Base-by-base conservation (phyloP, 129 eudicot genomes). In the Flaveria bidentis region DNA sequence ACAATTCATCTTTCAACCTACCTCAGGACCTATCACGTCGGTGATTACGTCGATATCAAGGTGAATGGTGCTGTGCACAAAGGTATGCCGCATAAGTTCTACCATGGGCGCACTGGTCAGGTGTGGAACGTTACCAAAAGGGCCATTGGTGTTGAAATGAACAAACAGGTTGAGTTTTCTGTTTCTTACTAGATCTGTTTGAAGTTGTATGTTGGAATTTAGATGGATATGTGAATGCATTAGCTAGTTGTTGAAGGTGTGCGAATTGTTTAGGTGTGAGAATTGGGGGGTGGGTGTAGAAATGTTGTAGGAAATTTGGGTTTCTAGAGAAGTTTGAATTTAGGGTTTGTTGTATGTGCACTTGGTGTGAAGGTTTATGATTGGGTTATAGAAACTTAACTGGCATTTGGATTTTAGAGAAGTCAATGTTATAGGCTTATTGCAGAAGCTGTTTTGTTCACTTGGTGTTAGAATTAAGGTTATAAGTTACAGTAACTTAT, bases 91-190 rank as follows among this genome's bases (percentile, higher is more conserved):
- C 97, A 92, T 58, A 92, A 89, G 87, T 92, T 87, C 83, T 92
- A 92, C 80, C 97, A 92, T 60, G 97, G 96, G 10, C 91, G 96
- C 55, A 92, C 98, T 20, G 98, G 98, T 9, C 91, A 88, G 78
- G 91, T 92, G 82, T 92, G 98, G 98, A 92, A 92, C 78, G 88
- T 89, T 60, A 92, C 98, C 76, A 92, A 92, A 73, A 89, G 98
- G 13, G 96, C 98, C 58, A 80, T 92, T 33, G 98, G 98, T 18
- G 98, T 92, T 44, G 98, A 92, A 85, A 73, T 92, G 80, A 92
- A 92, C 92, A 92, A 92, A 72, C 98, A 92, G 98, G 98, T 92
- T 47, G 5, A 9, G 16, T 36, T 4, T 30, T 30, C 36, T 30
- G 36, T 3, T 18, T 42, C 12, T 70, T 41, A 5, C 41, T 17